Base-by-base conservation (phyloP, 495 filamentous ascomycete species). In the Penicillium herquei region DNA sequence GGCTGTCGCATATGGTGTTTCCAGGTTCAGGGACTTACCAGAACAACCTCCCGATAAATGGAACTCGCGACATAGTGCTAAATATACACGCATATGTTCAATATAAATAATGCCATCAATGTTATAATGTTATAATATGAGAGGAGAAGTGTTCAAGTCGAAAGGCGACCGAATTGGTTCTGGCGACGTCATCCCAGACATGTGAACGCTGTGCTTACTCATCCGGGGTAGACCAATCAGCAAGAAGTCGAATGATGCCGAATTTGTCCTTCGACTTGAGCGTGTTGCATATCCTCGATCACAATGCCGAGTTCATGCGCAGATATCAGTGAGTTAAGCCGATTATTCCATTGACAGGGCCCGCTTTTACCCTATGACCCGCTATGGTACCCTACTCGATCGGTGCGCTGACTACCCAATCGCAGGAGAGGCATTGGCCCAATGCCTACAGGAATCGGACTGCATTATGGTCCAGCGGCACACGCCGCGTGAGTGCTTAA, bases 291-390 rank as follows among this genome's bases (percentile, higher is more conserved):
- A 52, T 13, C 17, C 39, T 32, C 37, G 11, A 33, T 39, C 73
- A 85, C 63, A 49, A 98, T 98, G 94, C 94, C 94, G 26, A 89
- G 87, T 69, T 96, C 92, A 54, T 98, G 94, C 80, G 89, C 90
- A 81, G 93, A 97, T 68, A 92, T 98, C 67, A 84, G 94, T 98
- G 82, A 65, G 87, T 76, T 30, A 12, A 44, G 56, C 37, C 8
- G n/a, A 8, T 32, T 26, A 9, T 7, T 4, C 1, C 40, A 34
- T 11, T 39, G 56, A 45, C 30, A 42, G 48, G 10, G 31, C 12
- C 30, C 47, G 40, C 47, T 6, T 26, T 26, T 26, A 26, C 21
- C 4, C 21, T 26, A 2, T 26, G 21, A 26, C 21, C 26, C 10
- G 31, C 30, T n/a, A 26, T 44, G 12, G n/a, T 46, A 8, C 31